Base-by-base conservation (phyloP, 225 moss, liverwort and hornwort genomes). In the Climacium dendroides region DNA sequence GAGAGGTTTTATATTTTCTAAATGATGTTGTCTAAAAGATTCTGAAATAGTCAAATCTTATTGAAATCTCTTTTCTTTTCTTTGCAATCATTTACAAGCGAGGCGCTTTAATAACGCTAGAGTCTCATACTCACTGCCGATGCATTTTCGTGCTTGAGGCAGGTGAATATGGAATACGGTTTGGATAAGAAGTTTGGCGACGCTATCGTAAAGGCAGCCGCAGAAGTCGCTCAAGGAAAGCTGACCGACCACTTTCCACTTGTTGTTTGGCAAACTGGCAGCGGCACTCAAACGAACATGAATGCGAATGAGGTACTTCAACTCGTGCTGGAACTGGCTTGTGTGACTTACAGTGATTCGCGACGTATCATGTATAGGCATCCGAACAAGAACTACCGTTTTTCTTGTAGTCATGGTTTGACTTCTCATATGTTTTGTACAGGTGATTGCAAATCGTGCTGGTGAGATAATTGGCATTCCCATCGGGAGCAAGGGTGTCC, bases 391-490 rank as follows among this genome's bases (percentile, higher is more conserved):
- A 74, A 57, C 35, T 67, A 8, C 45, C n/a, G 10, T 65, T 37
- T 66, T 52, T 35, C 66, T 66, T 53, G 6, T 52, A 19, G 30
- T 63, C 35, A 23, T 80, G 48, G 57, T 69, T 63, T 67, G 65
- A 79, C 25, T 71, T 77, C 26, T 86, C 35, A 39, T 57, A 3
- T 66, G 22, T 59, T 53, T 57, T 65, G 88, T 32, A 61, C 89
- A 97, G 97, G 97, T 97, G 60, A 98, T 98, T 88, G 98, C 98
- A 70, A 97, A 98, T 91, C 97, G 98, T 90, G 97, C 98, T 61
- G 96, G 95, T 70, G 96, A 96, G 93, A 92, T 98, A 89, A 88
- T 98, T 64, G 96, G 97, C 71, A 89, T 96, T 73, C 92, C 96
- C 74, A 80, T 92, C n/a, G 98, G 97, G 47, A 95, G 94, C 74